A percentile compares a stretch with the other conserved stretches of the same genome.
Conservation (phyloP, 1,139 yeast genomes). For the Pichia sp. region DNA sequence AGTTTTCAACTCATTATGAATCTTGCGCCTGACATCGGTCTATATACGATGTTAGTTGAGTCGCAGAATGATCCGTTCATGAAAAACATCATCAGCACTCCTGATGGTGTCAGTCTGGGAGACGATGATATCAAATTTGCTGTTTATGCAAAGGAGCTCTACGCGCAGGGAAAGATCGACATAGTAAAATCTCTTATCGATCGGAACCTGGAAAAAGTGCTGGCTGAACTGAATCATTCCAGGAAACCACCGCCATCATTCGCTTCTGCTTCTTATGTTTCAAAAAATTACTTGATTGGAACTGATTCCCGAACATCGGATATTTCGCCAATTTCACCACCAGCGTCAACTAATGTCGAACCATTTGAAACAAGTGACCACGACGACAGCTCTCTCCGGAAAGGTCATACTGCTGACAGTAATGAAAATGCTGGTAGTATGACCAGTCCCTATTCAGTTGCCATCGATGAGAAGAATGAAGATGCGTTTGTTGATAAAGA, state of each 20-base stretch:
- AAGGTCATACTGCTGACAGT: background rate
- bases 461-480: background rate
- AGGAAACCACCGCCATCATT: background rate
- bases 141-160: constrained; percentile 48
- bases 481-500: background rate
- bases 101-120: constrained; percentile 17
- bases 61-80: constrained; percentile 14
- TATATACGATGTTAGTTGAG: constrained; percentile 36
- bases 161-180: constrained; percentile 41
- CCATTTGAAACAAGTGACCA: background rate
- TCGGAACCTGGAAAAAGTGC: constrained; percentile 22
- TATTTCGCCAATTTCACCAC: background rate
- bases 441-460: constrained; percentile 4
- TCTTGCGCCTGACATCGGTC: constrained; percentile 48
- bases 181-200: constrained; percentile 22
- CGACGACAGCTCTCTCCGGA: background rate
- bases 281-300: background rate
- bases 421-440: background rate
- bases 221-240: background rate
- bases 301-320: background rate
- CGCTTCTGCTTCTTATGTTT: background rate
- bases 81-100: constrained; percentile 15
- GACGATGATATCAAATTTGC: constrained; percentile 48
- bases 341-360: background rate
- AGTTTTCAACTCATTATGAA: constrained; percentile 47